A percentile compares a stretch with the other conserved stretches of the same genome.
phyloP scores from a whole-genome alignment of 768 basidiomycete genomes.

The Xerocomellus dryophilus region DNA sequence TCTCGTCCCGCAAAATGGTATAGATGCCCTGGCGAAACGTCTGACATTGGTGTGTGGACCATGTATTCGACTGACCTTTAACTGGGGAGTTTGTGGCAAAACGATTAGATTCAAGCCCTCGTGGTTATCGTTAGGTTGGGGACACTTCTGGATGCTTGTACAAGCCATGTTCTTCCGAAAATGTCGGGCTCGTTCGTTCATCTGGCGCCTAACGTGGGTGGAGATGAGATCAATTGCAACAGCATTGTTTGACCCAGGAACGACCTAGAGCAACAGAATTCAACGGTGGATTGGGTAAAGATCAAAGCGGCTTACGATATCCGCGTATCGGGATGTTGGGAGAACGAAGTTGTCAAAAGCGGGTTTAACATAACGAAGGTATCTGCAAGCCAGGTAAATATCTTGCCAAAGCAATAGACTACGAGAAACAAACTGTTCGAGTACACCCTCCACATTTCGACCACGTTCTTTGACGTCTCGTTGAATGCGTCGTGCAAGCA shows the following conservation, averaged over 20 bases:
- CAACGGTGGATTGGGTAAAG: background rate
- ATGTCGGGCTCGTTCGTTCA: constrained; percentile 71
- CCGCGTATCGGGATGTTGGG: constrained; percentile 78
- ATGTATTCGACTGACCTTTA: constrained; percentile 50
- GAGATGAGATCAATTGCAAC: constrained; percentile 93
- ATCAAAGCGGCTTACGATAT: constrained; percentile 57
- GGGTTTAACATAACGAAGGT: constrained; percentile 92
- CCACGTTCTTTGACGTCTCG: constrained; percentile 89
- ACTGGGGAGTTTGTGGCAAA: constrained; percentile 75
- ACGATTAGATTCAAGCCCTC: constrained; percentile 58
- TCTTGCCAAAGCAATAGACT: background rate
- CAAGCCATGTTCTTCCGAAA: constrained; percentile 75
- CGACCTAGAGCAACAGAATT: constrained; percentile 58
- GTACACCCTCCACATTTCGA: constrained; percentile 77
- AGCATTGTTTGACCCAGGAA: constrained; percentile 87
- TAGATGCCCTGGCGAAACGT: constrained; percentile 67
- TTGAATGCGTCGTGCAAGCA: constrained; percentile 90
- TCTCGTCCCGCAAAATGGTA: constrained; percentile 75
- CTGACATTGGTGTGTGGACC: background rate
- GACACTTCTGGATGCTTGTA: constrained; percentile 36
- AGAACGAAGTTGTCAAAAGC: constrained; percentile 92
- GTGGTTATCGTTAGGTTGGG: constrained; percentile 35
- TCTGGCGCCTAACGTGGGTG: constrained; percentile 82
- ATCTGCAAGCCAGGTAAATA: constrained; percentile 44
- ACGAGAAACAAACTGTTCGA: constrained; percentile 67